phyloP scores from a whole-genome alignment of 2,329 filamentous ascomycete species.

The Fusarium sp. region DNA sequence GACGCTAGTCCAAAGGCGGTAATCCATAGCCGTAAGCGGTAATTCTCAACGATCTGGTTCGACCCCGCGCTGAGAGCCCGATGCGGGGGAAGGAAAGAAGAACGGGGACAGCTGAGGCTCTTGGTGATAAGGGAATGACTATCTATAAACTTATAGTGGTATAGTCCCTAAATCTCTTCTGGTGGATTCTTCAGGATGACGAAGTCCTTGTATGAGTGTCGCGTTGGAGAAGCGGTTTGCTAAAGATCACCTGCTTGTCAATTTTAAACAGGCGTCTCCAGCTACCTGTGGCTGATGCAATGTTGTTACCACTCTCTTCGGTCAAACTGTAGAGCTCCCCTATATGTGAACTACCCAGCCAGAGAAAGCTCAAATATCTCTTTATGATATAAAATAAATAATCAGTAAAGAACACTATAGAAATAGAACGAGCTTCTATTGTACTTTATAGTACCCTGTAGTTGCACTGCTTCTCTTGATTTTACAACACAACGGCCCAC shows the following conservation, averaged over 20 bases:
- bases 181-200: fast-evolving
- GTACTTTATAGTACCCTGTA: no score
- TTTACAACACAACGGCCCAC: no score
- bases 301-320: fast-evolving
- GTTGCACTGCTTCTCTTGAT: no score
- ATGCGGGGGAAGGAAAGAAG: not conserved
- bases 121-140: not conserved
- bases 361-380: fast-evolving
- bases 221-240: no score
- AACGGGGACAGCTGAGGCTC: no score
- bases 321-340: no score
- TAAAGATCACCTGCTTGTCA: no score
- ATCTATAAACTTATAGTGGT: not conserved
- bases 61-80: not conserved
- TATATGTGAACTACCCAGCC: fast-evolving
- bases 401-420: fast-evolving
- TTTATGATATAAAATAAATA: no score
- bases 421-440: no score
- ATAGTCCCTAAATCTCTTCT: fast-evolving
- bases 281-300: fast-evolving
- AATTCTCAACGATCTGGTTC: not conserved
- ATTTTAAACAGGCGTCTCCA: no score
- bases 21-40: not conserved
- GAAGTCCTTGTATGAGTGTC: no score
- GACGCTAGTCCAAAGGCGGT: not conserved